Evolutionary conservation across 2,329 filamentous ascomycete genomes (phyloP).

Genomic region (Kalmusia sp.): DNA sequence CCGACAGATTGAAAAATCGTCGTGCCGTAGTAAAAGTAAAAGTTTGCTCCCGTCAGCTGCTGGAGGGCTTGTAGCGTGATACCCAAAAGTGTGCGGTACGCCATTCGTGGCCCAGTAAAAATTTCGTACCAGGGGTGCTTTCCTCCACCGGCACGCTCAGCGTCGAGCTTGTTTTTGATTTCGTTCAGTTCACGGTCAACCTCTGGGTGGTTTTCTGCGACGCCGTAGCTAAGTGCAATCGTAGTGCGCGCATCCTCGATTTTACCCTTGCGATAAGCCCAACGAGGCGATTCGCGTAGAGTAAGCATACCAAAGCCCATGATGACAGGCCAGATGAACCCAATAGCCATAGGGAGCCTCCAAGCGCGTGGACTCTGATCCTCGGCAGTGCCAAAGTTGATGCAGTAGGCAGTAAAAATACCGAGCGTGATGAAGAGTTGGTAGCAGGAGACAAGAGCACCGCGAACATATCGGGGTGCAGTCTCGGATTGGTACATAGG

Average conservation of each 20-base stretch:
- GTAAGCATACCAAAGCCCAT: slow-evolving; percentile 62
- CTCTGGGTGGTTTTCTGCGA: slow-evolving; percentile 61
- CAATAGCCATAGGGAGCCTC: slow-evolving; percentile 69
- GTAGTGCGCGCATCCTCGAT: slow-evolving; percentile 59
- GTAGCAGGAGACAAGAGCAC: slow-evolving; percentile 68
- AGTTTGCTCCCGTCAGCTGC: slow-evolving; percentile 73
- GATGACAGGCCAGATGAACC: slow-evolving; percentile 63
- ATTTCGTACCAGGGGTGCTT: slow-evolving; percentile 61
- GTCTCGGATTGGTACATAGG: slow-evolving; percentile 72
- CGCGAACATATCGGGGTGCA: slow-evolving; percentile 69
- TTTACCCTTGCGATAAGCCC: slow-evolving; percentile 64
- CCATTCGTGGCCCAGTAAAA: slow-evolving; percentile 70
- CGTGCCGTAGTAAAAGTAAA: slow-evolving; percentile 66
- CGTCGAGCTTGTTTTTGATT: slow-evolving; percentile 63
- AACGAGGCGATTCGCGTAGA: slow-evolving; percentile 65
- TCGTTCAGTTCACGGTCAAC: slow-evolving; percentile 61
- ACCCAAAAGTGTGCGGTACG: slow-evolving; percentile 69
- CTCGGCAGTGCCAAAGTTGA: slow-evolving; percentile 67
- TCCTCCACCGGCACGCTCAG: slow-evolving; percentile 53
- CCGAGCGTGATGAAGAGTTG: slow-evolving; percentile 75
- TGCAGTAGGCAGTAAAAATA: slow-evolving; percentile 61
- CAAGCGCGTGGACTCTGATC: slow-evolving; percentile 60
- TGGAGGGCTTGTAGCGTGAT: slow-evolving; percentile 70
- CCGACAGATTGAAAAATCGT: slow-evolving; percentile 53
- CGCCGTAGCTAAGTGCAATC: slow-evolving; percentile 62